Base-by-base conservation (phyloP, 441 rosid species). In the Pelargonium fulgidum region DNA sequence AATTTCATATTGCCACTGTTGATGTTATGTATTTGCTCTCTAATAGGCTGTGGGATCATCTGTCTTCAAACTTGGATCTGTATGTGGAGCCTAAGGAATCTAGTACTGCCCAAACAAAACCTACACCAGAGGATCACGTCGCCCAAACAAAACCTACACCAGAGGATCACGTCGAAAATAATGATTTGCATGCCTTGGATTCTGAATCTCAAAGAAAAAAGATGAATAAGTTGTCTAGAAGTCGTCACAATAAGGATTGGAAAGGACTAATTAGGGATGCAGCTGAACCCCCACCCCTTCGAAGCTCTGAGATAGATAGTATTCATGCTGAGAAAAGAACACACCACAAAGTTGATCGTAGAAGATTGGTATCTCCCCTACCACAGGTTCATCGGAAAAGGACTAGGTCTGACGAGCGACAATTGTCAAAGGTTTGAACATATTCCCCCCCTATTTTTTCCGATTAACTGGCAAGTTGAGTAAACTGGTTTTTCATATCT, bases 1-100 rank as follows among this genome's bases (percentile, higher is more conserved):
- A 7, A 48, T 64, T 68, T n/a, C 7, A 69, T 65, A 42, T 68
- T 44, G 10, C 50, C 13, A 12, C 19, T 24, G 26, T 41, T 26
- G 7, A 0, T 56, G 29, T 39, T 62, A 10, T 7, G 50, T 14
- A 41, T 24, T 72, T 39, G 24, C 11, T 69, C 82, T 69, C 64
- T 41, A 70, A 73, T 85, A 94, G 99, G 99, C 72, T 94, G 78
- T 94, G 99, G 99, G 96, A 89, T 81, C 98, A 92, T 83, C 77
- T 92, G 73, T 76, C 88, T 61, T 77, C 89, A 68, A 82, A 80
- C 79, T 63, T 84, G 78, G 84, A 87, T 80, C 70, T 76, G 17
- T 90, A 94, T 78, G 80, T 83, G 67, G 77, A 65, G 11, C 81
- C 85, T 67, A 79, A 69, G 48, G 88, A 80, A 65, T 67, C 79